Conservation (phyloP, 768 basidiomycete species). For the Leccinum incarnatum region DNA sequence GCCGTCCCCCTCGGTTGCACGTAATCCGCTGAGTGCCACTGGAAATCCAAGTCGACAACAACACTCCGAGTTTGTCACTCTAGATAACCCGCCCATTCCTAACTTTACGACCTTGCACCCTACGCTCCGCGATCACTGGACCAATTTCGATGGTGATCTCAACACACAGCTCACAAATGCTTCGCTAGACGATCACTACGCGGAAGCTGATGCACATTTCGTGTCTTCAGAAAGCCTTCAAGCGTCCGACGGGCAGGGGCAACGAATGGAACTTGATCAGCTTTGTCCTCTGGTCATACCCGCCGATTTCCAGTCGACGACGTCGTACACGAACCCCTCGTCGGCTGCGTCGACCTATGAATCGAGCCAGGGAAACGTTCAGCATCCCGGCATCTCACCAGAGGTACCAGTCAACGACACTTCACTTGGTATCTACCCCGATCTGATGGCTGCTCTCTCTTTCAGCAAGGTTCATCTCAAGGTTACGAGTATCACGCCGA, state of each 20-base stretch:
- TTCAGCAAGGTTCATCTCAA: constrained; percentile 20
- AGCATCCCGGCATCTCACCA: background rate
- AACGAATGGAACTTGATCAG: constrained; percentile 21
- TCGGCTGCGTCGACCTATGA: constrained; percentile 6
- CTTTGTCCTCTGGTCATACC: constrained; percentile 25
- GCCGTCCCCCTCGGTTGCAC: constrained; percentile 17
- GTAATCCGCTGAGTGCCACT: constrained; percentile 8
- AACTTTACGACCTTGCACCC: constrained; percentile 52
- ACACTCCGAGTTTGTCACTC: constrained; percentile 32
- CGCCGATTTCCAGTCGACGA: constrained; percentile 10
- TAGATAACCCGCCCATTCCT: constrained; percentile 12
- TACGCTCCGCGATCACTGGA: constrained; percentile 52
- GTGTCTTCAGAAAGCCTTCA: constrained; percentile 2
- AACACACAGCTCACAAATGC: constrained; percentile 45
- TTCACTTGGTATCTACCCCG: constrained; percentile 7
- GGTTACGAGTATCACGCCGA: constrained; percentile 10
- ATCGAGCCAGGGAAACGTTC: background rate
- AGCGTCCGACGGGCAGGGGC: constrained; percentile 5
- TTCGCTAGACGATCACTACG: constrained; percentile 24
- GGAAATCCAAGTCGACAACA: constrained; percentile 27
- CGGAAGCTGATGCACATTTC: constrained; percentile 21
- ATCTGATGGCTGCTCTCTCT: constrained; percentile 8
- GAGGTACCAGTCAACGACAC: constrained; percentile 5
- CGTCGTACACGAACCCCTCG: constrained; percentile 2
- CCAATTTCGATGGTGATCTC: constrained; percentile 55